Conservation (phyloP, 495 filamentous ascomycete genomes). For the Pseudevernia furfuracea region DNA sequence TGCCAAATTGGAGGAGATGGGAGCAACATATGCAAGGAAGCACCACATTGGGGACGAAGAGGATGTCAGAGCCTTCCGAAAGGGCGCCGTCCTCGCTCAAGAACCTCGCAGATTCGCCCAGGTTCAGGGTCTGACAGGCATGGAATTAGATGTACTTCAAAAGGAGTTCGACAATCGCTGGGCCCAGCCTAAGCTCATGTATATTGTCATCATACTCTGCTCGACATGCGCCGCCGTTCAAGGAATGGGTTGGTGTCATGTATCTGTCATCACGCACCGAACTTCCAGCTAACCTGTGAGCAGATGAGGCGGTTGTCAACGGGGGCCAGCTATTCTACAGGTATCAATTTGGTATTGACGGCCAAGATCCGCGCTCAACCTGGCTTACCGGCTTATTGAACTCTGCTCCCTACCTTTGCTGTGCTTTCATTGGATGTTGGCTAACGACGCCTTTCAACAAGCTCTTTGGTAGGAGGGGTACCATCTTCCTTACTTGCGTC, state of each 20-base stretch:
- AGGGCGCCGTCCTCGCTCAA: conserved; percentile 66
- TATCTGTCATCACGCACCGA: conserved; percentile 2
- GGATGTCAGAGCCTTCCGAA: conserved; percentile 48
- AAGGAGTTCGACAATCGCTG: conserved; percentile 62
- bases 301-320: conserved; percentile 73
- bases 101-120: conserved; percentile 46
- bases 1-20: conserved; percentile 52
- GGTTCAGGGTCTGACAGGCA: conserved; percentile 46
- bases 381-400: conserved; percentile 57
- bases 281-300: conserved; percentile 36
- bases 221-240: conserved; percentile 60
- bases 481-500: conserved; percentile 69
- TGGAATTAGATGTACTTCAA: conserved; percentile 51
- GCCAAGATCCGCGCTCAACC: conserved; percentile 30
- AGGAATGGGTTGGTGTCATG: conserved; percentile 50
- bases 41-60: conserved; percentile 52
- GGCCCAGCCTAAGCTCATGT: conserved; percentile 64
- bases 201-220: conserved; percentile 48
- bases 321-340: conserved; percentile 71
- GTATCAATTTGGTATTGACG: conserved; percentile 49
- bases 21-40: conserved; percentile 56
- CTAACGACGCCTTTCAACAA: conserved; percentile 74
- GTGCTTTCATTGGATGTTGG: conserved; percentile 74
- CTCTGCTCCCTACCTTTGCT: conserved; percentile 65
- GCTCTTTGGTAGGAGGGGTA: conserved; percentile 70